Base-by-base conservation (phyloP, 352 stramenopile genomes). In the Phytophthora sp. region DNA sequence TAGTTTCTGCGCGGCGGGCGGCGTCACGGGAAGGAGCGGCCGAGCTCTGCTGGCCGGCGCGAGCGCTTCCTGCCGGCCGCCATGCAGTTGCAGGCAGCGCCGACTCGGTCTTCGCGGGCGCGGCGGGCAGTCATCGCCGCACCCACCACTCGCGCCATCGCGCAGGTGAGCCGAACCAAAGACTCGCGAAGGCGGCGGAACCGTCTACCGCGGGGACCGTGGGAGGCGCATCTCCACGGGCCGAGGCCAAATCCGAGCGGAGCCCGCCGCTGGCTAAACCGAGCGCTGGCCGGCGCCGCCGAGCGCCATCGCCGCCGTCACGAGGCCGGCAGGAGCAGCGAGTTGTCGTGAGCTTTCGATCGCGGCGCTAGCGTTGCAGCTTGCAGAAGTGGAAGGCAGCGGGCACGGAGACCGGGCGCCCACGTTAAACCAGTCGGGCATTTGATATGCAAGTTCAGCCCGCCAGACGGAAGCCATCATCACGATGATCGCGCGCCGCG, bases 161-260 rank as follows among this genome's bases (percentile, higher is more conserved):
- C n/a, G n/a, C n/a, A n/a, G 5, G 18, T n/a, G 7, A 5, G 7
- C 42, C 21, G n/a, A 28, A 27, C 41, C 31, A 54, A 46, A 54
- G 49, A 44, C 18, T 21, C 18, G 39, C 49, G 41, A 48, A 27
- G 26, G 43, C 17, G 44, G 43, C 34, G 38, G 60, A 69, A 69
- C 60, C 30, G 60, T 63, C 60, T 64, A 49, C 49, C 57, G 59
- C 58, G 21, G 57, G 26, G 43, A 69, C 37, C 38, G 52, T 69
- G 60, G 60, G 60, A 69, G 60, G 37, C 53, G 35, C 60, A 69
- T 69, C 60, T 30, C 31, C 51, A 23, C 11, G 49, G 31, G 17
- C 42, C 41, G 27, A 18, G 45, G 28, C 54, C 54, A 65, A 70
- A 70, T 66, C 62, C 38, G 32, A 37, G 21, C 41, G 48, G 62